These are phyloP conservation scores for Candida wancherniae DNA, from an alignment of 805 yeast genomes.

Conservation along the genomic window DNA sequence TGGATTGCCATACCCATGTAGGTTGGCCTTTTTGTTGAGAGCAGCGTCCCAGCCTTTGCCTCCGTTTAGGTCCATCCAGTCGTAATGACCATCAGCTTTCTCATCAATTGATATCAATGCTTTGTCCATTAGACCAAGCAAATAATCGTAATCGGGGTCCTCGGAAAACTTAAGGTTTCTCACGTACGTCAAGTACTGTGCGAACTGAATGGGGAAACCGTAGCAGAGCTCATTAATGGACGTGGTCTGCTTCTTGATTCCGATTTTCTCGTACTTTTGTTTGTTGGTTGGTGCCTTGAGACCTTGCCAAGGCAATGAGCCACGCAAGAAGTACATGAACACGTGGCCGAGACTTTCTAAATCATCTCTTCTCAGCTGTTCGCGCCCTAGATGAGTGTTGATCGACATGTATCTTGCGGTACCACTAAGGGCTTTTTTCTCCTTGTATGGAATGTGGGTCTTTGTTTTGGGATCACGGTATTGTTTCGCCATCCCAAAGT, in stretches of 20 bases:
- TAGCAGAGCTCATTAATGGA: conserved; percentile 79
- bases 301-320: conserved; percentile 98
- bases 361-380: conserved; percentile 95
- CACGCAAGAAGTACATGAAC: conserved; percentile 88
- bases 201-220: conserved; percentile 89
- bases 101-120: conserved; percentile 71
- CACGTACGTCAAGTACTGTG: conserved; percentile 83
- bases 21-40: conserved; percentile 84
- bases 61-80: conserved; percentile 95
- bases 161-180: conserved; percentile 89
- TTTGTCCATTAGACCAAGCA: conserved; percentile 70
- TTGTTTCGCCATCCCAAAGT: conserved; percentile 98
- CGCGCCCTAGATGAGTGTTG: conserved; percentile 95
- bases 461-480: conserved; percentile 95
- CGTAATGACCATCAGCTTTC: conserved; percentile 82
- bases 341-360: conserved; percentile 96
- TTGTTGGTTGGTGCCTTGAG: conserved; percentile 96
- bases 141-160: conserved; percentile 88
- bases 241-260: conserved; percentile 91
- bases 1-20: conserved; percentile 96
- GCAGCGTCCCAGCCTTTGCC: conserved; percentile 95
- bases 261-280: conserved; percentile 95
- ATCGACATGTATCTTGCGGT: conserved; percentile 99
- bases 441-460: conserved; percentile 94
- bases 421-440: conserved; percentile 91